phyloP scores from a whole-genome alignment of 78 protist genomes.

The Diacronema lutheri region DNA sequence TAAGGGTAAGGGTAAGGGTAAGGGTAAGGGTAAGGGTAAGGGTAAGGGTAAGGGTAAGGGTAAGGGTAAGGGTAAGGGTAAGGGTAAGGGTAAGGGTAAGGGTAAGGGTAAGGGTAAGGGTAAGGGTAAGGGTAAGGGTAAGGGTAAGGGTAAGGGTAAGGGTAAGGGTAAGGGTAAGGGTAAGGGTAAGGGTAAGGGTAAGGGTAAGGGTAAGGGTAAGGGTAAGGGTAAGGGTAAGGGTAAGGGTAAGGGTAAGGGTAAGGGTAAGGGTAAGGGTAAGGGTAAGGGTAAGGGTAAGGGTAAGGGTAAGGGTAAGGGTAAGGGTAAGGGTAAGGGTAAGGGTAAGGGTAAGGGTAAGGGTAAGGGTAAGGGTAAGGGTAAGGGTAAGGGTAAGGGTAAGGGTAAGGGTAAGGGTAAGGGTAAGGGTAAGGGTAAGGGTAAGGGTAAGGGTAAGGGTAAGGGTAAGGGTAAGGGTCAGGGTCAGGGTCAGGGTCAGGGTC shows the following conservation, averaged over 20 bases:
- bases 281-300: slow-evolving; percentile 49
- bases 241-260: slow-evolving; percentile 50
- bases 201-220: slow-evolving; percentile 38
- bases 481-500: slow-evolving; percentile 50
- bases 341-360: slow-evolving; percentile 52
- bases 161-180: slow-evolving; percentile 41
- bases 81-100: slow-evolving; percentile 43
- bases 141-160: slow-evolving; percentile 43
- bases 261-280: slow-evolving; percentile 51
- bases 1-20: slow-evolving; percentile 42
- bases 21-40: slow-evolving; percentile 43
- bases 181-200: slow-evolving; percentile 43
- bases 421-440: slow-evolving; percentile 50
- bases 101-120: slow-evolving; percentile 41
- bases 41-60: slow-evolving; percentile 39
- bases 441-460: slow-evolving; percentile 52
- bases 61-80: slow-evolving; percentile 43
- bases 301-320: slow-evolving; percentile 50
- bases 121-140: slow-evolving; percentile 43
- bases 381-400: slow-evolving; percentile 45
- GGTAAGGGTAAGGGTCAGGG: too few relatives aligned
- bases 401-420: slow-evolving; percentile 52
- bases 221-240: slow-evolving; percentile 51
- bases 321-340: slow-evolving; percentile 50
- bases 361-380: slow-evolving; percentile 50